Evolutionary conservation across 83 land plant species (phyloP), one percentile per base, ranked within the genome.

Genomic region (Picea abies): DNA sequence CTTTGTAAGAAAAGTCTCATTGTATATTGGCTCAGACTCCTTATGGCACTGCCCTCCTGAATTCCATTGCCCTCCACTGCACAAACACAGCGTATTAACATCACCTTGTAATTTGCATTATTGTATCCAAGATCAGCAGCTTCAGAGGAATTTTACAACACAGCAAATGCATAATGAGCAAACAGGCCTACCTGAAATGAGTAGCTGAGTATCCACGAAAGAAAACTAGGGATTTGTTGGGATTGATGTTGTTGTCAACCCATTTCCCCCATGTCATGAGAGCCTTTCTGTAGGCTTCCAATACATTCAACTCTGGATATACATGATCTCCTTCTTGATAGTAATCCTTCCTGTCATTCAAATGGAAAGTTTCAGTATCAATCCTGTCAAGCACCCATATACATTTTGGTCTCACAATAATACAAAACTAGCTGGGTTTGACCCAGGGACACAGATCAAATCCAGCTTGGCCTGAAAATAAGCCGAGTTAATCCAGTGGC

Each of bases 171-270:
- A 52, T 10, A 52, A 52, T 52, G 56, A 52, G 56, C 0, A 52
- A 52, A 52, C 14, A 52, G 56, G 19, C 47, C 9, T 82, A 89
- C 95, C 95, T 90, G 85, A 90, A 93, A 88, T 93, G 93, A 10
- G 93, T 88, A n/a, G 93, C 86, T 14, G 95, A 93, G 67, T 93
- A 93, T 58, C 93, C 93, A 41, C 91, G 88, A 81, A 91, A 90
- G 80, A 93, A 84, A 15, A 91, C 87, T 72, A 85, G 52, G 56
- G 84, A 82, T 56, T 86, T 86, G 20, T 23, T 29, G 58, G 90
- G 85, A 29, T 86, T 68, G 60, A 89, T 32, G 79, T 90, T 89
- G 7, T 79, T 63, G 73, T 91, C 88, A 14, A 91, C 82, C 95
- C 95, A 93, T n/a, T 82, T 87, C 67, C 76, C 93, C 95, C 95